Evolutionary conservation across 2,329 filamentous ascomycete genomes (phyloP), one percentile per base, ranked within the genome.

Genomic region (Whalleya microplaca): DNA sequence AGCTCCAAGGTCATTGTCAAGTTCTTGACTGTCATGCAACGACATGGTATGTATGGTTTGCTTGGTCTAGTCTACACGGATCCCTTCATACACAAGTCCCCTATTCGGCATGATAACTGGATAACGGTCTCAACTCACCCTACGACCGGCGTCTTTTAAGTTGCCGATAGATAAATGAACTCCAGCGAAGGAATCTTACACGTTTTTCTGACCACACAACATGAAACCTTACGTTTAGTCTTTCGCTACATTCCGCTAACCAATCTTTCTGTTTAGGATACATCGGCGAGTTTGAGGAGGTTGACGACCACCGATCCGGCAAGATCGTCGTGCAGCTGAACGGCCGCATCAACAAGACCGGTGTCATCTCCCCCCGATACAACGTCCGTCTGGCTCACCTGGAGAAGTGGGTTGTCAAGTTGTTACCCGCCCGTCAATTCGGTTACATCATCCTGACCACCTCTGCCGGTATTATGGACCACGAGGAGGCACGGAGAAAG

Each of bases 281-380:
- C 85, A 98, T 98, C 78, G 93, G 93, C 80, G 94, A 98, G 83
- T 99, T 98, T 80, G 95, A 99, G 86, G 92, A 98, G 83, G 90
- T 99, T 70, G 95, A 99, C 72, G 93, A 99, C 84, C 95, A 99
- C 89, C 92, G 95, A 79, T 95, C 93, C 75, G 95, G 95, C 87
- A 99, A 99, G 90, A 96, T 99, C 67, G 92, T 99, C 73, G 95
- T 99, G 75, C 95, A 99, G 87, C 90, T 99, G 69, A 99, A 96
- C 84, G 95, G 95, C 80, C 95, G 92, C 71, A 87, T 97, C 80
- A 97, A 97, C 91, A 97, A 98, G 89, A 95, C 91, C 67, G 95
- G 94, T 86, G 94, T 97, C 84, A 99, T 99, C 87, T 95, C 89
- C 68, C 95, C 95, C 78, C 91, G 95, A 79, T 99, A 96, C 91